Evolutionary conservation across 352 stramenopile genomes (phyloP).

Genomic region (Pythium utonaiense): DNA sequence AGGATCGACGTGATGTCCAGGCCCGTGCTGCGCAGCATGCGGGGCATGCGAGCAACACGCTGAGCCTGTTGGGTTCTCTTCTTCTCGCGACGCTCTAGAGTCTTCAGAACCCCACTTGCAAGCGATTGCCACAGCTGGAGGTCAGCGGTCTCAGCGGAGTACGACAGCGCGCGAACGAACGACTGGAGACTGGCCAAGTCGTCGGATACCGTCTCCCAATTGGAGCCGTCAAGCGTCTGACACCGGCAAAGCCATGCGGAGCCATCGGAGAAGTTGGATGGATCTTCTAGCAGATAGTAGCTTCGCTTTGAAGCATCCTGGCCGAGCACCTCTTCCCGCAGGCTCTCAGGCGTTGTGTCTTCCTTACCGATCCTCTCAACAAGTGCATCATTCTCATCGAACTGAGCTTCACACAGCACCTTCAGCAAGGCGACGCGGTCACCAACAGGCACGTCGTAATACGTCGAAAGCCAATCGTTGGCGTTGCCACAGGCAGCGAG

Average conservation of each 20-base stretch:
- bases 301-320: constrained; percentile 38
- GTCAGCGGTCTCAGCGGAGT: constrained; percentile 43
- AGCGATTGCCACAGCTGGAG: constrained; percentile 55
- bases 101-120: constrained; percentile 39
- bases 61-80: constrained; percentile 37
- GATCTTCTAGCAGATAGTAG: constrained; percentile 67
- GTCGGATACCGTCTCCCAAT: constrained; percentile 66
- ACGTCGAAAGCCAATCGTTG: constrained; percentile 31
- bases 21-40: constrained; percentile 31
- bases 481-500: constrained; percentile 12
- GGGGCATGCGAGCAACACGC: constrained; percentile 39
- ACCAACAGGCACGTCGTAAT: constrained; percentile 37
- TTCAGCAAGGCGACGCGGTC: constrained; percentile 54
- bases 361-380: constrained; percentile 49
- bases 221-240: constrained; percentile 25
- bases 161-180: constrained; percentile 44
- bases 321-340: constrained; percentile 49
- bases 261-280: constrained; percentile 44
- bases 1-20: constrained; percentile 29
- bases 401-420: constrained; percentile 59
- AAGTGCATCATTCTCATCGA: constrained; percentile 57
- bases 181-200: constrained; percentile 47
- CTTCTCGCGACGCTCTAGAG: constrained; percentile 45
- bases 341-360: constrained; percentile 33
- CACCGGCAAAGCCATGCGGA: constrained; percentile 61